Conservation (phyloP, 768 basidiomycete species). For the Boletus subcaerulescens region DNA sequence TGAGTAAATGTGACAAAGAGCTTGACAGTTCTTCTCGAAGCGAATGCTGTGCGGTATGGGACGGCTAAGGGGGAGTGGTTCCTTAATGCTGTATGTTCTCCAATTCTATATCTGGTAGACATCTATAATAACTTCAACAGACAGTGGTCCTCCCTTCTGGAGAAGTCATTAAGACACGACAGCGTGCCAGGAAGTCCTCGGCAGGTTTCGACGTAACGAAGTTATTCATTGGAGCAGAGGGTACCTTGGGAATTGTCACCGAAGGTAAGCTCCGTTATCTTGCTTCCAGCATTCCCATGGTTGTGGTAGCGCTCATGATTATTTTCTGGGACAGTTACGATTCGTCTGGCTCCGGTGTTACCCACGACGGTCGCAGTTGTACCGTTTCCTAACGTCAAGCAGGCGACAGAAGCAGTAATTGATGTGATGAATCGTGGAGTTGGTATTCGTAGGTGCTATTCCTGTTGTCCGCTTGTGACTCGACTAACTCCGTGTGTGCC, state of each 20-base stretch:
- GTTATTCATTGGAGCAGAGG: conserved; percentile 80
- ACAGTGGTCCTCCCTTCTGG: conserved; percentile 89
- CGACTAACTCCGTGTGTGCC: not conserved
- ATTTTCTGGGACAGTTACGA: conserved; percentile 50
- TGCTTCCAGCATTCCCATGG: not conserved
- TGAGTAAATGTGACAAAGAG: conserved; percentile 12
- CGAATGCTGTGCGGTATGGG: conserved; percentile 82
- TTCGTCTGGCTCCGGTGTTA: conserved; percentile 75
- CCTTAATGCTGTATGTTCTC: conserved; percentile 62
- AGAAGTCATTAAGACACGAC: conserved; percentile 86
- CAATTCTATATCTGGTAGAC: not conserved
- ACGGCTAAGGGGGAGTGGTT: conserved; percentile 93
- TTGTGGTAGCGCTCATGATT: not conserved
- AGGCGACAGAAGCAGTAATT: conserved; percentile 70
- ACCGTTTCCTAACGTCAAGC: conserved; percentile 73
- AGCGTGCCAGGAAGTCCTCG: conserved; percentile 75
- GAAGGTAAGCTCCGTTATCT: conserved; percentile 49
- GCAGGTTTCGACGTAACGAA: conserved; percentile 87
- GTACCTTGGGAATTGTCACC: conserved; percentile 84
- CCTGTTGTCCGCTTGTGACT: not conserved
- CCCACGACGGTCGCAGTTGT: conserved; percentile 83
- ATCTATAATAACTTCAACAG: conserved; percentile 32
- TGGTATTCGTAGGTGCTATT: conserved; percentile 59
- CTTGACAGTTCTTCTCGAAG: conserved; percentile 26
- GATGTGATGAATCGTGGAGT: conserved; percentile 72